phyloP scores from a whole-genome alignment of 306 rosid species.

The Cucurbita argyrosperma region DNA sequence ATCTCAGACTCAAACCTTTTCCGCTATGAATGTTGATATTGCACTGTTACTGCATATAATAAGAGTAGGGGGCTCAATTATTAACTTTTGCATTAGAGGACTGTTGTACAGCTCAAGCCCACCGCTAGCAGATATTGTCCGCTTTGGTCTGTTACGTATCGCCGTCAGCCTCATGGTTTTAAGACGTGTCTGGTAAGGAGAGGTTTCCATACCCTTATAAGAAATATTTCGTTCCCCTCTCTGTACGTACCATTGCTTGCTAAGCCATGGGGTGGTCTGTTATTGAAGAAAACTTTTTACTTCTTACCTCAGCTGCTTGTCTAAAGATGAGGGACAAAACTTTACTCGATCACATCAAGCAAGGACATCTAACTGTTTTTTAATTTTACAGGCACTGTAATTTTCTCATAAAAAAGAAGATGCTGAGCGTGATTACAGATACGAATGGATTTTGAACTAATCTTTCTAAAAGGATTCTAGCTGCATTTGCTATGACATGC shows the following conservation, averaged over 20 bases:
- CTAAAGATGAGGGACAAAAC: not conserved
- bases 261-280: not conserved
- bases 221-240: too few species aligned
- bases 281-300: not conserved
- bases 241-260: not conserved
- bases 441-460: not conserved
- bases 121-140: too few species aligned
- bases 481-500: not conserved
- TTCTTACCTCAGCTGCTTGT: not conserved
- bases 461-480: not conserved
- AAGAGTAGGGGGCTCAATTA: not conserved
- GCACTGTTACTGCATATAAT: not conserved
- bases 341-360: not conserved
- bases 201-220: too few species aligned
- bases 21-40: not conserved
- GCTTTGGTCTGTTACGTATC: too few species aligned
- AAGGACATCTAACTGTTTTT: not conserved
- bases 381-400: not conserved
- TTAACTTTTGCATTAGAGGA: not conserved
- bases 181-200: too few species aligned
- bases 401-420: not conserved
- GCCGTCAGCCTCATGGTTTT: too few species aligned
- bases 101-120: not conserved
- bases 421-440: not conserved
- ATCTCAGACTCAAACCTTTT: not conserved